Conservation (phyloP, 2,329 filamentous ascomycete genomes). For the Aspergillus flavus region DNA sequence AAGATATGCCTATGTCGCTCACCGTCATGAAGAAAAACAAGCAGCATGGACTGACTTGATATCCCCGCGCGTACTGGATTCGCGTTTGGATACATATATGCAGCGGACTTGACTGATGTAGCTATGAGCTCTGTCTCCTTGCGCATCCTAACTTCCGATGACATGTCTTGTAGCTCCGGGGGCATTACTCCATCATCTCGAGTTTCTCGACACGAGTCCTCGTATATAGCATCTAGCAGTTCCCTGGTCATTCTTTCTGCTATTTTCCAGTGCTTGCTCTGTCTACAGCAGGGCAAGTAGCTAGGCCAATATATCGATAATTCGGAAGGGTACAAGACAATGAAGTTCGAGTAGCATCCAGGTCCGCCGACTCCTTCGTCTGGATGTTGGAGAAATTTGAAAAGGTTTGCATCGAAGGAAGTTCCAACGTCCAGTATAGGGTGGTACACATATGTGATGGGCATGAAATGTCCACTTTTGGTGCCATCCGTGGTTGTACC, state of each 20-base stretch:
- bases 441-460: not conserved
- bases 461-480: not conserved
- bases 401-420: not conserved
- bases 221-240: not conserved
- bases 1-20: not conserved
- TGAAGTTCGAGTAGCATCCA: not conserved
- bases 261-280: not conserved
- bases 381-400: not conserved
- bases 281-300: not conserved
- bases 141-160: not conserved
- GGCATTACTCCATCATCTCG: not conserved
- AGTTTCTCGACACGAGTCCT: not conserved
- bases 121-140: not conserved
- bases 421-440: not conserved
- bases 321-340: not conserved
- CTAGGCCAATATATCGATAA: not conserved
- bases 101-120: not conserved
- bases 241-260: not conserved
- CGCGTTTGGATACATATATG: not conserved
- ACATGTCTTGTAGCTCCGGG: not conserved
- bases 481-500: not conserved
- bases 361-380: not conserved
- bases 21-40: not conserved
- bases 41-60: not conserved
- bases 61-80: not conserved